Evolutionary conservation across 495 filamentous ascomycete genomes (phyloP), one percentile per base, ranked within the genome.

Genomic region (Talaromyces proteolyticus): DNA sequence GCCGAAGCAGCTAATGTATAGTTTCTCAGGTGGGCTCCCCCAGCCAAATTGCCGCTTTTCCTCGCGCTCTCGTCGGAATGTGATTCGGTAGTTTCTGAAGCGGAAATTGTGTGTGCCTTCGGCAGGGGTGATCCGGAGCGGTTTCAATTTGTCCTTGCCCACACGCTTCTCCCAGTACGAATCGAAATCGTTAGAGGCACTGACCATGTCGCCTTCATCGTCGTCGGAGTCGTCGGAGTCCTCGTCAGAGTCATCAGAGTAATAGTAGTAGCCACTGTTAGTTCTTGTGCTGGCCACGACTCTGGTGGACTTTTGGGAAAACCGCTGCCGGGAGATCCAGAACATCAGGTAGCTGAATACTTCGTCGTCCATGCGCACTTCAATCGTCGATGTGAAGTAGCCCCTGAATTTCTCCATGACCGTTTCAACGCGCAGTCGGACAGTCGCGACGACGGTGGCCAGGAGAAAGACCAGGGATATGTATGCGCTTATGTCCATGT

Each of bases 331-430:
- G 19, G 84, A 73, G 3, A 87, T 73, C 85, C 85, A 88, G 39
- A 69, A 74, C 83, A 88, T 86, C 19, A 87, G 55, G 60, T 85
- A 82, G 52, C 76, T 82, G 67, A 81, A 86, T 39, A 82, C 76
- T 55, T 87, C 82, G 52, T 88, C 84, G 48, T 86, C 80, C 6
- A 77, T 70, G 12, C 82, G 73, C 47, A 88, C 76, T 50, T 86
- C 81, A 11, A 83, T 81, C 3, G 75, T 77, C 1, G 77, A 49
- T 1, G 47, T 49, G 47, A 49, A 49, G 19, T 49, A 49, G 34
- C 47, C 25, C 47, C 25, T 29, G 37, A 49, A 17, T 22, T 39
- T 49, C 3, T 49, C 36, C 7, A 49, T 29, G 18, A 49, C 19
- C 6, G 17, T 41, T 12, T 49, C 47, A 5, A 49, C 8, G 8